Conservation (phyloP, 805 yeast species). For the Lipomyces mesembrius region DNA sequence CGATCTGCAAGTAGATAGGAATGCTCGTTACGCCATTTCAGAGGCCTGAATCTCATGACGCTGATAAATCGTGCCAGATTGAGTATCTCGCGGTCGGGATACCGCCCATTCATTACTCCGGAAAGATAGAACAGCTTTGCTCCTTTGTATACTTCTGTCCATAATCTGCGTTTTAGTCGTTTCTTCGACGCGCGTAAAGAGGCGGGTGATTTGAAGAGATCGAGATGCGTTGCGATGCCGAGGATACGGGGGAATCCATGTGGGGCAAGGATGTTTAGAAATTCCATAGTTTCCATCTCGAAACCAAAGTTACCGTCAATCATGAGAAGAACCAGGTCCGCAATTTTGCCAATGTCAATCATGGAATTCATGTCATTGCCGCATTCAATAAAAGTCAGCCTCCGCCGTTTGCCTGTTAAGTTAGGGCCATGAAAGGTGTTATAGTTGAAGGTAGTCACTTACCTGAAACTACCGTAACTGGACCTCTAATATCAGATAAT, state of each 20-base stretch:
- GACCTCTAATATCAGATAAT: conserved; percentile 86
- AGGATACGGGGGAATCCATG: conserved; percentile 98
- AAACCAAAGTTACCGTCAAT: conserved; percentile 97
- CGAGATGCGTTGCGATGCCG: conserved; percentile 95
- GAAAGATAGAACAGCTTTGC: conserved; percentile 93
- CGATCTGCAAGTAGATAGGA: conserved; percentile 92
- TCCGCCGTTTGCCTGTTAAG: conserved; percentile 76
- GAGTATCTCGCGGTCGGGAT: conserved; percentile 94
- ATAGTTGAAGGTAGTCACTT: background rate
- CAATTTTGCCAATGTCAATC: conserved; percentile 95
- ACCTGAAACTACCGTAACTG: conserved; percentile 86
- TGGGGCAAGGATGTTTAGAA: conserved; percentile 91
- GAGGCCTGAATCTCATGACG: conserved; percentile 98
- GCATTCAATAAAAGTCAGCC: conserved; percentile 92
- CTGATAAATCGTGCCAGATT: conserved; percentile 90
- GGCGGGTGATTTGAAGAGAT: conserved; percentile 85
- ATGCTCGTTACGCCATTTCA: conserved; percentile 99
- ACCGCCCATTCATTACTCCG: conserved; percentile 95
- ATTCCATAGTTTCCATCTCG: conserved; percentile 99
- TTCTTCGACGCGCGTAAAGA: conserved; percentile 91
- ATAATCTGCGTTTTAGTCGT: conserved; percentile 87
- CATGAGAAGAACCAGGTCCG: conserved; percentile 85
- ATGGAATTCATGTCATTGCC: conserved; percentile 90
- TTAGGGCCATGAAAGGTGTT: background rate
- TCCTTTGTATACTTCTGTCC: conserved; percentile 99